Evolutionary conservation across 176 grass and related monocot species (phyloP), one percentile per base, ranked within the genome.

Genomic region (Rhynchospora breviuscula): DNA sequence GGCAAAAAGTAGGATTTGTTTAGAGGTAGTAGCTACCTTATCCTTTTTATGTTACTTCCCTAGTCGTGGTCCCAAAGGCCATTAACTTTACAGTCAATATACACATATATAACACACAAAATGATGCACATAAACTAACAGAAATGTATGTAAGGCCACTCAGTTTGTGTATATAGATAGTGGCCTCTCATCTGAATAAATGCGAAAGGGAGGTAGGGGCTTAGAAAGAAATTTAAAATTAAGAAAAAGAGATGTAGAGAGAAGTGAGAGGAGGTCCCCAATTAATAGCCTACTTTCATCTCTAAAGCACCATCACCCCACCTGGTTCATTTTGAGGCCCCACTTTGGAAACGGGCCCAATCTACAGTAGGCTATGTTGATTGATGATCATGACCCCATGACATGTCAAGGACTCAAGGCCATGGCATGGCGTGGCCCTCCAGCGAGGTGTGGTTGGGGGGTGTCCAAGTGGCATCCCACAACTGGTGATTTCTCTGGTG

Each of bases 131-230:
- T 82, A 59, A 59, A 81, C 58, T 63, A 62, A 22, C 43, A 63
- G 48, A 62, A 59, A 81, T 81, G 31, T 81, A 62, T 81, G 21
- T 62, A 81, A 81, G 43, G 59, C 23, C 73, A 56, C 49, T 63
- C 31, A 62, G 63, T 81, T 82, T 82, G 59, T 82, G 61, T 62
- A 82, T 67, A n/a, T n/a, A 82, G 80, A 82, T 65, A 82, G 60
- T 82, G 80, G 61, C 80, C 80, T 82, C 80, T 82, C 80, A 82
- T 82, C 80, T 82, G 80, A 82, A 82, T 82, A 82, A 82, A 82
- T 82, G 79, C 63, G 7, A 82, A 40, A 82, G 61, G 44, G 61
- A 44, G 31, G 29, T 12, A 63, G 78, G 35, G 15, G 10, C 10
- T 61, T 19, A 81, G 58, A 63, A 52, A 79, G 23, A 10, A 51